Conservation (phyloP, 495 filamentous ascomycete species). For the Lindgomyces ingoldianus region DNA sequence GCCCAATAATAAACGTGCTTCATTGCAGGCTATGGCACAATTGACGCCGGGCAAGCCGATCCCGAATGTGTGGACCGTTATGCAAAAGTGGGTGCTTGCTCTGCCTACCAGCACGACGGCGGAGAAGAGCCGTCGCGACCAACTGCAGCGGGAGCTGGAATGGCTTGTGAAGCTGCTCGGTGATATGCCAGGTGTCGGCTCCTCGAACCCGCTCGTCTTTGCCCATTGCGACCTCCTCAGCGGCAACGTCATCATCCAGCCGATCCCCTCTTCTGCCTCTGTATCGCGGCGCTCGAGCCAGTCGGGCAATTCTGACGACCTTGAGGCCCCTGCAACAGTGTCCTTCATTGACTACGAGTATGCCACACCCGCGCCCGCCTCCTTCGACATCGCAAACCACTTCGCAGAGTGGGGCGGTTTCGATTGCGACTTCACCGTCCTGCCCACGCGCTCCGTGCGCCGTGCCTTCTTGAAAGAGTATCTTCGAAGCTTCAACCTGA, state of each 20-base stretch:
- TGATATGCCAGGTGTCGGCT: slow-evolving; percentile 70
- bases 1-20: slow-evolving; percentile 28
- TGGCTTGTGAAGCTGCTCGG: slow-evolving; percentile 68
- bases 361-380: slow-evolving; percentile 86
- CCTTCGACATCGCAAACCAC: slow-evolving; percentile 99
- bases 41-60: slow-evolving; percentile 42
- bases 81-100: slow-evolving; percentile 93
- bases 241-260: slow-evolving; percentile 91
- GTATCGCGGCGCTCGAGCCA: slow-evolving; percentile 37
- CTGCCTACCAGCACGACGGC: slow-evolving; percentile 69
- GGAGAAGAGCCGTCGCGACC: slow-evolving; percentile 64
- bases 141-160: slow-evolving; percentile 73
- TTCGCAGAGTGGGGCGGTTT: slow-evolving; percentile 98
- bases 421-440: slow-evolving; percentile 82
- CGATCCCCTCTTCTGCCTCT: slow-evolving; percentile 40
- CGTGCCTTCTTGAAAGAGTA: slow-evolving; percentile 84
- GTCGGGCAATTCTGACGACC: slow-evolving; percentile 42
- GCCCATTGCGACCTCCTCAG: slow-evolving; percentile 92
- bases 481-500: slow-evolving; percentile 57
- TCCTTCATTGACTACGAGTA: slow-evolving; percentile 96
- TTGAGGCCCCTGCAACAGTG: slow-evolving; percentile 51
- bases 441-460: slow-evolving; percentile 77
- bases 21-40: slow-evolving; percentile 23
- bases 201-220: slow-evolving; percentile 74
- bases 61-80: slow-evolving; percentile 87